Evolutionary conservation across 495 filamentous ascomycete species (phyloP).

Genomic region (Penicillium samsonianum): DNA sequence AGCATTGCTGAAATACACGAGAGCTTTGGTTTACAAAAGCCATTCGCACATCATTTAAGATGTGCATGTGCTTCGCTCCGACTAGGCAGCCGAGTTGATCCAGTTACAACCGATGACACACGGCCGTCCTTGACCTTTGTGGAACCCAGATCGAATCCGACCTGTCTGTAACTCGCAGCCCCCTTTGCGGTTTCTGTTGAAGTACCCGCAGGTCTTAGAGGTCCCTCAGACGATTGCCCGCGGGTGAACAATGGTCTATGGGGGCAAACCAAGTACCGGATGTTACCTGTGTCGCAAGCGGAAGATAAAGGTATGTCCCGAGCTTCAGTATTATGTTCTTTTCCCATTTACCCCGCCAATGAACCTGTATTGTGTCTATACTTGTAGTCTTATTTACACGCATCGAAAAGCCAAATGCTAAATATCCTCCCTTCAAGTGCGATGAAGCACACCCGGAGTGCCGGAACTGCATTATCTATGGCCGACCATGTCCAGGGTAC

Average conservation of each 20-base stretch:
- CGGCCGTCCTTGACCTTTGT: slow-evolving; percentile 13
- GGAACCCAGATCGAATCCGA: slow-evolving; percentile 18
- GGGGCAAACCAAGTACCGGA: slow-evolving; percentile 48
- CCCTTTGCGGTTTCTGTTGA: slow-evolving; percentile 3
- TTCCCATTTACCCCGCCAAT: slow-evolving; percentile 1
- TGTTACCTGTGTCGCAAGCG: slow-evolving; percentile 50
- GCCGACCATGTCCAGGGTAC: slow-evolving; percentile 47
- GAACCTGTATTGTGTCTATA: slow-evolving; percentile 6
- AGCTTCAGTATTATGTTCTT: slow-evolving; percentile 10
- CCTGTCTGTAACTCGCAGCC: slow-evolving; percentile 3
- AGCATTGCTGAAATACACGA: neutral
- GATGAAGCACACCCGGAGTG: slow-evolving; percentile 47
- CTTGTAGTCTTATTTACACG: neutral
- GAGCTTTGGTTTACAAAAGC: neutral
- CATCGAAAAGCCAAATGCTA: slow-evolving; percentile 14
- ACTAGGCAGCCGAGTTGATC: slow-evolving; percentile 27
- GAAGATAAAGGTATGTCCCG: slow-evolving; percentile 48
- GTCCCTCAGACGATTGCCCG: neutral
- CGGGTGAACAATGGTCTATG: slow-evolving; percentile 46
- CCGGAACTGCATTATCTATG: slow-evolving; percentile 45
- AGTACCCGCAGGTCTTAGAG: slow-evolving; percentile 2
- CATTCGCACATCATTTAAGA: slow-evolving; percentile 5
- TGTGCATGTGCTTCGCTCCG: slow-evolving; percentile 16
- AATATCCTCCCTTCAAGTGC: slow-evolving; percentile 32
- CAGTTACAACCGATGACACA: slow-evolving; percentile 13